Percentiles rank a stretch among this genome's conserved stretches.
phyloP scores from a whole-genome alignment of 768 basidiomycete species.

The Kwoniella shandongensis region DNA sequence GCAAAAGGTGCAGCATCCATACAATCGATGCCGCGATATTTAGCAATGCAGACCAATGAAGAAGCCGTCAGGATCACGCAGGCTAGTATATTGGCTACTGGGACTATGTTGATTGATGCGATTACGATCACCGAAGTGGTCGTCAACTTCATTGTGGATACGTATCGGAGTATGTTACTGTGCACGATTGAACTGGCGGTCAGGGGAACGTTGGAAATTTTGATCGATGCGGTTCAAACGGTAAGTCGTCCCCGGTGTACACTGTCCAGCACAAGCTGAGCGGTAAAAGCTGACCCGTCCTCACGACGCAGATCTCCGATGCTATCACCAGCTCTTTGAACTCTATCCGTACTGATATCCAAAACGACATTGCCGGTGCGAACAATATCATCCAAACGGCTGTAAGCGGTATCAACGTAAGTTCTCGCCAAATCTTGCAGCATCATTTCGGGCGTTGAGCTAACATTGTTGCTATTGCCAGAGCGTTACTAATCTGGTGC shows the following conservation, averaged over 20 bases:
- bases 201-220: constrained; percentile 71
- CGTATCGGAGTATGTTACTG: constrained; percentile 87
- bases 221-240: constrained; percentile 80
- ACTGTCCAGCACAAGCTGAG: not conserved
- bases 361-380: constrained; percentile 66
- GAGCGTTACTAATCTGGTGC: constrained; percentile 41
- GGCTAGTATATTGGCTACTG: constrained; percentile 72
- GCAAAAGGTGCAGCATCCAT: constrained; percentile 77
- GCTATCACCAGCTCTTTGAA: constrained; percentile 64
- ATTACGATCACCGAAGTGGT: constrained; percentile 82
- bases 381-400: constrained; percentile 68
- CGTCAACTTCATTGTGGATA: constrained; percentile 87
- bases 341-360: constrained; percentile 67
- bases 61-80: constrained; percentile 77
- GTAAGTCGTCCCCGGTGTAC: constrained; percentile 58
- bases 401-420: constrained; percentile 67
- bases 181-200: constrained; percentile 91
- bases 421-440: not conserved
- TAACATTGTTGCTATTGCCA: not conserved
- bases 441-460: not conserved
- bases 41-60: constrained; percentile 79
- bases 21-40: constrained; percentile 81
- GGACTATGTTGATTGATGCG: constrained; percentile 63
- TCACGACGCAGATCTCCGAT: constrained; percentile 64
- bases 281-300: not conserved